phyloP scores from a whole-genome alignment of 441 rosid genomes.

The Pelargonium australe region DNA sequence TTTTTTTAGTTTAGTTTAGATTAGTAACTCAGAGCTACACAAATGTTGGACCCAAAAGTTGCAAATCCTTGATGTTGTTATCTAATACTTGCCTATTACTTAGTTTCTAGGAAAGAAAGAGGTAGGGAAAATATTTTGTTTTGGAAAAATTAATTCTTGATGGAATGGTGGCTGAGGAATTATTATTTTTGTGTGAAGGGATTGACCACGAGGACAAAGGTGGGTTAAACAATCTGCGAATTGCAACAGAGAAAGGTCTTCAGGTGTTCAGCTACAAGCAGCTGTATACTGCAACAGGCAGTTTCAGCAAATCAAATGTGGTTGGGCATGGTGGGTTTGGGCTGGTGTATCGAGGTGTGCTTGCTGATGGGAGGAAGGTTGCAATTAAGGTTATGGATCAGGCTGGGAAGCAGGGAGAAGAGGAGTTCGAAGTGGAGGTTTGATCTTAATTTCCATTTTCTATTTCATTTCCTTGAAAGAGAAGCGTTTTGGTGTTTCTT shows the following conservation, averaged over 20 bases:
- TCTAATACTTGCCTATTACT: background rate
- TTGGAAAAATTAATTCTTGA: background rate
- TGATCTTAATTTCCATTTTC: conserved; percentile 7
- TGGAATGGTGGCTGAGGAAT: background rate
- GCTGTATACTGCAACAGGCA: conserved; percentile 72
- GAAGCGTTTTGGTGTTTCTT: background rate
- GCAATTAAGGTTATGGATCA: conserved; percentile 86
- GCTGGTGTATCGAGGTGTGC: conserved; percentile 73
- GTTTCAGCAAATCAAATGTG: conserved; percentile 81
- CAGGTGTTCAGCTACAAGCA: conserved; percentile 76
- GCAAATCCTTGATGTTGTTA: background rate
- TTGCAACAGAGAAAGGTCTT: conserved; percentile 43
- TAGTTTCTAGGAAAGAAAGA: background rate
- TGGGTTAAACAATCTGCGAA: conserved; percentile 27
- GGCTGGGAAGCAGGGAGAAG: conserved; percentile 84
- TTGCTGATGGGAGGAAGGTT: conserved; percentile 68
- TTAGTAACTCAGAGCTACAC: background rate
- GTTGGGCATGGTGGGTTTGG: conserved; percentile 94
- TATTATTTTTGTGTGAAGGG: conserved; percentile 25
- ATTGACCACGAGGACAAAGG: conserved; percentile 44
- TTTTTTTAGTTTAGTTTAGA: background rate
- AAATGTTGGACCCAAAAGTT: background rate
- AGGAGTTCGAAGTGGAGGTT: conserved; percentile 88
- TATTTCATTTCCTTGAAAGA: background rate
- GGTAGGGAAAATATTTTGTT: background rate